These are phyloP conservation scores for Pleurotus pulmonarius DNA, from an alignment of 768 basidiomycete genomes.

Conservation along the genomic window DNA sequence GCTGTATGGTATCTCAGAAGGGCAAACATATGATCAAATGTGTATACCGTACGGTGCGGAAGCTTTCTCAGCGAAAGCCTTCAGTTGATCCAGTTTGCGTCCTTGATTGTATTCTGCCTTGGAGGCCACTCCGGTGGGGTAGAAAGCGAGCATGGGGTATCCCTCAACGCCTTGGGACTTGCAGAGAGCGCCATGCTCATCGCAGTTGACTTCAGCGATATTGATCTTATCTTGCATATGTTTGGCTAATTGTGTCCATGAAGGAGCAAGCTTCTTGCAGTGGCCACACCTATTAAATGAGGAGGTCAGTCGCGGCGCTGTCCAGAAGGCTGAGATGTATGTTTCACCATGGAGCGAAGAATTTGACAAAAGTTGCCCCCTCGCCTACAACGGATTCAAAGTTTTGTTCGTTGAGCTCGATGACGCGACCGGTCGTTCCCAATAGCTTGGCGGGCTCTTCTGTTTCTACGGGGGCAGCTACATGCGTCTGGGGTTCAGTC, in stretches of 20 bases:
- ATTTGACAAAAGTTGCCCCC: slow-evolving; percentile 53
- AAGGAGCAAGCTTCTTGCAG: slow-evolving; percentile 90
- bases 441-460: neutral
- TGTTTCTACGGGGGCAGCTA: slow-evolving; percentile 15
- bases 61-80: slow-evolving; percentile 73
- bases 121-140: slow-evolving; percentile 37
- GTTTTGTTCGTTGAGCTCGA: slow-evolving; percentile 27
- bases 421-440: slow-evolving; percentile 28
- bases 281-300: slow-evolving; percentile 70
- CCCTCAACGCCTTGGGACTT: slow-evolving; percentile 62
- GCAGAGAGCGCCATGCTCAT: slow-evolving; percentile 68
- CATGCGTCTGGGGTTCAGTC: slow-evolving; percentile 10
- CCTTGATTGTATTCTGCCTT: slow-evolving; percentile 75
- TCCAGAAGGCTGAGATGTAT: slow-evolving; percentile 2
- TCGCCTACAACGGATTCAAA: slow-evolving; percentile 35
- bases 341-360: slow-evolving; percentile 83
- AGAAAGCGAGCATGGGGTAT: slow-evolving; percentile 82
- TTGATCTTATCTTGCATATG: slow-evolving; percentile 68
- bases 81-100: slow-evolving; percentile 67
- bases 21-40: neutral
- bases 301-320: neutral
- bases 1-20: slow-evolving; percentile 19
- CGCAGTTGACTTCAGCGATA: slow-evolving; percentile 89
- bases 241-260: slow-evolving; percentile 72
- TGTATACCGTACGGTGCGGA: slow-evolving; percentile 54